Percentiles rank a stretch among this genome's conserved stretches.
Evolutionary conservation across 1,284 basidiomycete species (phyloP).

Genomic region (Puccinia horiana): DNA sequence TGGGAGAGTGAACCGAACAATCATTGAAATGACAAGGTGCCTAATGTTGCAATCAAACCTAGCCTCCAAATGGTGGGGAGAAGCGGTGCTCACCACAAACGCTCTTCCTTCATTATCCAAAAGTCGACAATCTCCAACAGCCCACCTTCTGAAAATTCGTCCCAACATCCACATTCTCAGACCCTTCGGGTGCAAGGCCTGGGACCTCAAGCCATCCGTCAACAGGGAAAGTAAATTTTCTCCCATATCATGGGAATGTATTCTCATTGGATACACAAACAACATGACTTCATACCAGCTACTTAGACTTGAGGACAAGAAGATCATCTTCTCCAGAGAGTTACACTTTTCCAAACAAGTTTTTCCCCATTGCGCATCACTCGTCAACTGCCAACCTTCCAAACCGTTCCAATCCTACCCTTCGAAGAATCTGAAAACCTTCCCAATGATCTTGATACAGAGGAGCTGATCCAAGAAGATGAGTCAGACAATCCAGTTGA

Average conservation of each 20-base stretch:
- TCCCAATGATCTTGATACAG: no score
- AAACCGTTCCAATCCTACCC: background rate
- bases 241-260: background rate
- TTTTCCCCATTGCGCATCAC: background rate
- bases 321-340: background rate
- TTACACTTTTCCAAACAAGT: background rate
- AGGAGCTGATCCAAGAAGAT: no score
- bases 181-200: background rate
- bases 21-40: background rate
- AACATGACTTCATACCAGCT: background rate
- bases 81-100: background rate
- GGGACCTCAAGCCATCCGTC: background rate
- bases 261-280: background rate
- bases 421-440: background rate
- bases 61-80: background rate
- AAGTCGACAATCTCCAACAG: background rate
- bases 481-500: background rate
- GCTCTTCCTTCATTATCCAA: background rate
- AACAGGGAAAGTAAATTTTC: background rate
- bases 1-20: background rate
- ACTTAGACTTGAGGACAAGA: background rate
- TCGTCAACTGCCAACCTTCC: no score
- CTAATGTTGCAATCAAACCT: background rate
- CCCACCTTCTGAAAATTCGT: background rate
- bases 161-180: background rate